Percentiles rank a stretch among this genome's conserved stretches.
Conservation (phyloP, 2,329 filamentous ascomycete species). For the Clarireedia homoeocarpa region DNA sequence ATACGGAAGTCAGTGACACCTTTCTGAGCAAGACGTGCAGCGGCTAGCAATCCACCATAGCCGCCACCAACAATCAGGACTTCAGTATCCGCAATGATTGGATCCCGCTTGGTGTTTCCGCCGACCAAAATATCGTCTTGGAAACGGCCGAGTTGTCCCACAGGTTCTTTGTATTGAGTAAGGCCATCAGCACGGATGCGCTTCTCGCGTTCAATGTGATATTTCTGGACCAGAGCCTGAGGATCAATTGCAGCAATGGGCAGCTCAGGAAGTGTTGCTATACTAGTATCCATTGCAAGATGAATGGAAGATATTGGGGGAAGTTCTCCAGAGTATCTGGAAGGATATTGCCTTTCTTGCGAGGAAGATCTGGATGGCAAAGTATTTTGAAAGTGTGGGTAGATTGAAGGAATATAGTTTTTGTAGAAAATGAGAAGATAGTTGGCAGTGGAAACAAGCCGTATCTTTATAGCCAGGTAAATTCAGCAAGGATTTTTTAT, state of each 20-base stretch:
- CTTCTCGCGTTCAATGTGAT: conserved; percentile 1
- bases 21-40: conserved; percentile 35
- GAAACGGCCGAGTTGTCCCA: background rate
- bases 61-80: conserved; percentile 35
- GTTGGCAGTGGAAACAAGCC: too few relatives aligned
- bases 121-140: conserved; percentile 1
- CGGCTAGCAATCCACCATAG: conserved; percentile 31
- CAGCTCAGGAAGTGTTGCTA: conserved; percentile 5
- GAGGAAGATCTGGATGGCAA: too few relatives aligned
- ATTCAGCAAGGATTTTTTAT: too few relatives aligned
- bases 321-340: background rate
- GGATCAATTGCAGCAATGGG: background rate
- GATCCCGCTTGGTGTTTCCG: background rate
- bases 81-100: conserved; percentile 5
- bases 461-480: too few relatives aligned
- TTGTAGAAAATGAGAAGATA: too few relatives aligned
- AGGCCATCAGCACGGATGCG: conserved; percentile 6
- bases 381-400: too few relatives aligned
- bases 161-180: conserved; percentile 8
- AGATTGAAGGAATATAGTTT: too few relatives aligned
- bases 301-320: background rate
- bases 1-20: conserved; percentile 37
- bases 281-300: background rate
- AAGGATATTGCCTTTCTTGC: background rate
- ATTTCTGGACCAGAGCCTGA: conserved; percentile 2